Conservation (phyloP, 306 rosid genomes). For the Cucumis cinereus region DNA sequence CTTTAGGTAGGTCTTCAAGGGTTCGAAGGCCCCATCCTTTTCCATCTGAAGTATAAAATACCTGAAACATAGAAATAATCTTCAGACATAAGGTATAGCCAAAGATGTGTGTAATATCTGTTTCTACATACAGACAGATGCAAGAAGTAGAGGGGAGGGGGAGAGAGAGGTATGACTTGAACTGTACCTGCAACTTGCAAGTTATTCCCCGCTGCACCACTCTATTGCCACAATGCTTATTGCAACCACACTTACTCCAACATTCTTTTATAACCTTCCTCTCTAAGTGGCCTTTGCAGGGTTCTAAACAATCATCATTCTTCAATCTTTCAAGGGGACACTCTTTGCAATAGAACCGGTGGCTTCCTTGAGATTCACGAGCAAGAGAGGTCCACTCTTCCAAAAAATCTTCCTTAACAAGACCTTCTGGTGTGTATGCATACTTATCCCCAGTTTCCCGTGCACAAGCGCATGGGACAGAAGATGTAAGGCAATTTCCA, state of each 20-base stretch:
- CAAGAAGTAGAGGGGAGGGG: neutral
- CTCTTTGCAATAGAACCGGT: conserved; percentile 42
- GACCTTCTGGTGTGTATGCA: conserved; percentile 57
- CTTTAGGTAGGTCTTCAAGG: conserved; percentile 78
- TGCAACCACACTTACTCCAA: conserved; percentile 93
- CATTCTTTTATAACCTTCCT: conserved; percentile 80
- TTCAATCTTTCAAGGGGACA: conserved; percentile 68
- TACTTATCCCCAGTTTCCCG: conserved; percentile 42
- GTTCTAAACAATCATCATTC: conserved; percentile 56
- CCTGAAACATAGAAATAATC: conserved; percentile 34
- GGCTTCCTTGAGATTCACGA: conserved; percentile 33
- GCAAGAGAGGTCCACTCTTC: conserved; percentile 53
- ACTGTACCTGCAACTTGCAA: conserved; percentile 67
- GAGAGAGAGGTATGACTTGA: neutral
- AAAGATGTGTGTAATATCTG: neutral
- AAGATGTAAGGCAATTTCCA: conserved; percentile 56
- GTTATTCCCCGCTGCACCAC: conserved; percentile 86
- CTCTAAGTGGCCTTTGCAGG: conserved; percentile 85
- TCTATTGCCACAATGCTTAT: conserved; percentile 74
- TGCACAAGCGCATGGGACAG: conserved; percentile 60
- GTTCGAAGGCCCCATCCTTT: conserved; percentile 97
- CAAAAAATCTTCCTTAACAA: conserved; percentile 55
- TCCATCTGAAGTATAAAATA: conserved; percentile 63
- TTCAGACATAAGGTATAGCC: neutral
- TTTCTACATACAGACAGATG: neutral